Conservation (phyloP, 768 basidiomycete species). For the Psilocybe subaeruginosa region DNA sequence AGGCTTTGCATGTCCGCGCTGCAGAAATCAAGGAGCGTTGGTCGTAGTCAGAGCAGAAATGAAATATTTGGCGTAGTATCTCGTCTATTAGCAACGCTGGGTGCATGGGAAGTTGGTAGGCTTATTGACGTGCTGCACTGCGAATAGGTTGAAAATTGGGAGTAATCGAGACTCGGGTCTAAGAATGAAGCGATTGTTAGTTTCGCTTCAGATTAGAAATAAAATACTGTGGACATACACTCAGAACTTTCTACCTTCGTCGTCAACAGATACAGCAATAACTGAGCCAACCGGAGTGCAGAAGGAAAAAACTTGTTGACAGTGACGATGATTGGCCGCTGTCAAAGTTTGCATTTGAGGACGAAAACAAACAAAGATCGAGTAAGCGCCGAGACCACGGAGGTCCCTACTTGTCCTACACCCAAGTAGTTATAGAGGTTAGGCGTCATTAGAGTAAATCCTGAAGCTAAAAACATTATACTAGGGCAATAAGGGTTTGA, state of each 20-base stretch:
- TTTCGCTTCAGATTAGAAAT: too few relatives aligned
- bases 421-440: too few relatives aligned
- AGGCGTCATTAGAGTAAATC: too few relatives aligned
- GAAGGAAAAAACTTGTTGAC: slow-evolving; percentile 8
- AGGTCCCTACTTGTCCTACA: too few relatives aligned
- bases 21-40: slow-evolving; percentile 32
- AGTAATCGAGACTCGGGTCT: neutral
- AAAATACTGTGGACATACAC: too few relatives aligned
- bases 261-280: too few relatives aligned
- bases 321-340: slow-evolving; percentile 16
- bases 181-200: too few relatives aligned
- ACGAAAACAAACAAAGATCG: slow-evolving; percentile 11
- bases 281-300: too few relatives aligned
- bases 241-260: too few relatives aligned
- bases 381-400: neutral
- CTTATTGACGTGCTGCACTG: neutral
- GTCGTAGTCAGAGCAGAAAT: slow-evolving; percentile 29
- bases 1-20: slow-evolving; percentile 47
- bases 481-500: too few relatives aligned
- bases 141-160: neutral
- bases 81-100: slow-evolving; percentile 50
- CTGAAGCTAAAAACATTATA: too few relatives aligned
- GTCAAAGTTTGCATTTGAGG: slow-evolving; percentile 10
- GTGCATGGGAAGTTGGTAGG: slow-evolving; percentile 30
- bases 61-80: slow-evolving; percentile 46